Evolutionary conservation across 352 stramenopile genomes (phyloP).

Genomic region (Phytophthora sp.): DNA sequence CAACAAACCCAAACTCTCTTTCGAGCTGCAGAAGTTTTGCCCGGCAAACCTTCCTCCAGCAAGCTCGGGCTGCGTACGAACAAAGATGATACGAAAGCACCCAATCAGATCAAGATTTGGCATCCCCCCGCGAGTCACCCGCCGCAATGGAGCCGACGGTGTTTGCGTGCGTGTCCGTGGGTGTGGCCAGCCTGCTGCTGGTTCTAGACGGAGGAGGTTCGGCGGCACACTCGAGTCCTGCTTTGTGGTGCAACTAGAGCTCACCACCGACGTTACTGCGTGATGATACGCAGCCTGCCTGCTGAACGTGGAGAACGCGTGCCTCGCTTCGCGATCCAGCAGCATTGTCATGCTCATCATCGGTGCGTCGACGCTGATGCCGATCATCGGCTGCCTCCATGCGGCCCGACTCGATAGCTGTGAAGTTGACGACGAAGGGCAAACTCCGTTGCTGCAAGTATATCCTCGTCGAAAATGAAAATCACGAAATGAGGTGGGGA

Average conservation of each 20-base stretch:
- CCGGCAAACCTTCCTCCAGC: no score
- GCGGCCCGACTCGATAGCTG: conserved; percentile 42
- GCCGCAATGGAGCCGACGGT: conserved; percentile 60
- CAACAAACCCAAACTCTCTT: no score
- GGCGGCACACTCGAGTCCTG: no score
- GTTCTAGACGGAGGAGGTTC: conserved; percentile 49
- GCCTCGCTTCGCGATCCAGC: conserved; percentile 47
- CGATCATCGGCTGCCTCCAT: conserved; percentile 49
- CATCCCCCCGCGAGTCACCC: not conserved
- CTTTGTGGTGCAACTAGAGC: no score
- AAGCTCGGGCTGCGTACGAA: no score
- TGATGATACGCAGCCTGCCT: conserved; percentile 39
- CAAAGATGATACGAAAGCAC: conserved; percentile 13
- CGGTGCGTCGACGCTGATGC: conserved; percentile 53
- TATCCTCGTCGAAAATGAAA: not conserved
- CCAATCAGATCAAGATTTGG: conserved; percentile 14
- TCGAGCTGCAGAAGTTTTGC: no score
- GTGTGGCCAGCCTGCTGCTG: conserved; percentile 48
- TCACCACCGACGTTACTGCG: not conserved
- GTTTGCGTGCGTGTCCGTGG: conserved; percentile 54
- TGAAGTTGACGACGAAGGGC: conserved; percentile 22
- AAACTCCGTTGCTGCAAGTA: conserved; percentile 49
- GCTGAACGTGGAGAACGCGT: conserved; percentile 40
- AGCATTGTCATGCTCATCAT: conserved; percentile 73
- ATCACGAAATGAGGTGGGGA: not conserved